Base-by-base conservation (phyloP, 202 grass and related monocot genomes). In the Zizania palustris region DNA sequence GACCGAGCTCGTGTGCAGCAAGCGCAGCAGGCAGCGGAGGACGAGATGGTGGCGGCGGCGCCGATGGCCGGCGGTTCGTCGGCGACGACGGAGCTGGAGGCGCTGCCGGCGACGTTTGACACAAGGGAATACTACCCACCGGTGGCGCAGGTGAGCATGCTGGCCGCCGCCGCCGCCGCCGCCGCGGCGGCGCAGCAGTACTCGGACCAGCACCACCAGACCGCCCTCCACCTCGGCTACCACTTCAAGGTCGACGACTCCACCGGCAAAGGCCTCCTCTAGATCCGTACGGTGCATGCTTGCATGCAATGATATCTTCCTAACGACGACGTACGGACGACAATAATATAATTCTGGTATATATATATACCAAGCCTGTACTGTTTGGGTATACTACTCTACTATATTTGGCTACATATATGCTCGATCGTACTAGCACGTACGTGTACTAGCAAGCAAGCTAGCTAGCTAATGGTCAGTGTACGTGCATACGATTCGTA, bases 161-260 rank as follows among this genome's bases (percentile, higher is more conserved):
- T 96, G 76, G 54, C 67, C 50, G 77, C 82, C n/a, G 36, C 49
- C 21, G 20, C 69, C 2, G 9, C 39, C 2, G 36, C 84, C 0
- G 72, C n/a, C n/a, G n/a, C n/a, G n/a, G n/a, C 55, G 33, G 72
- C 68, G 39, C 77, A 83, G 8, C 75, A 88, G 64, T 80, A 73
- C 3, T 70, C 71, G n/a, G 78, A 80, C 4, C 71, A 76, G 48
- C 77, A 85, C 68, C 76, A 91, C 42, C 88, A 91, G 76, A 96
- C 93, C 13, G 82, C 93, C 9, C 93, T 96, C 62, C 89, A 96
- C 79, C 89, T 96, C 65, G 93, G 93, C 3, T 96, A 96, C 20
- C 83, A 91, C 65, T 76, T 92, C 59, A 87, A 95, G 66, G 72
- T 70, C 56, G 67, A 83, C 82, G 51, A 48, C 20, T 15, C 80